These are phyloP conservation scores for Oxalis stricta DNA, from an alignment of 441 rosid species.

Conservation along the genomic window DNA sequence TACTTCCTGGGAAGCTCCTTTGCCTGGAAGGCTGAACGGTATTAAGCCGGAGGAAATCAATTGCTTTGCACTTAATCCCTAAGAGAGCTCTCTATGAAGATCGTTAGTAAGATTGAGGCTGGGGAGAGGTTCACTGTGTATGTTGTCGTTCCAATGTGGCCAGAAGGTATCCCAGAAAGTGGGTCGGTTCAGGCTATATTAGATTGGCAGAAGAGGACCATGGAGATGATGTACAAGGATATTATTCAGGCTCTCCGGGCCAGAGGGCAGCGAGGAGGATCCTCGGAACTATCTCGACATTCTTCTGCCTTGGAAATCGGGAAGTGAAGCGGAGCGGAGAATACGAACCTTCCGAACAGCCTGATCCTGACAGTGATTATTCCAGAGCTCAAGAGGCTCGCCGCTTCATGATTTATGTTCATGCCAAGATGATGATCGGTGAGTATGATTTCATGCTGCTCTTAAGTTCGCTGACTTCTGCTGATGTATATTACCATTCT, in stretches of 20 bases:
- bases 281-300: conserved; percentile 85
- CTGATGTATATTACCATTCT: no score
- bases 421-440: conserved; percentile 98
- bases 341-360: conserved; percentile 73
- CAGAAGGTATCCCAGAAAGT: conserved; percentile 91
- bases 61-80: conserved; percentile 78
- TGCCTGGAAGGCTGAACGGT: conserved; percentile 65
- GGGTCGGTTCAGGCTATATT: conserved; percentile 91
- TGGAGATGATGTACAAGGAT: conserved; percentile 97
- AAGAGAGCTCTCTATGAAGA: conserved; percentile 85
- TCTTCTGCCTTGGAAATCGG: conserved; percentile 92
- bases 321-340: conserved; percentile 85
- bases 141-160: conserved; percentile 96
- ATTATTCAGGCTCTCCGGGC: conserved; percentile 59
- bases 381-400: conserved; percentile 82
- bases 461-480: no score
- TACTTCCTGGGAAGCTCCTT: conserved; percentile 94
- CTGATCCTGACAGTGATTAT: conserved; percentile 71
- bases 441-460: conserved; percentile 13
- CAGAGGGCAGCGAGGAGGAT: conserved; percentile 56
- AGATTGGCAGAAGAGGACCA: conserved; percentile 96
- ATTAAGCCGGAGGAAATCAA: conserved; percentile 81
- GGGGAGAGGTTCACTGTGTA: conserved; percentile 86
- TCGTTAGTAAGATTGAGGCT: conserved; percentile 80
- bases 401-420: conserved; percentile 97